Percentiles rank a stretch among this genome's conserved stretches.
phyloP scores from a whole-genome alignment of 2,329 filamentous ascomycete genomes.

The Fusarium subtropicale region DNA sequence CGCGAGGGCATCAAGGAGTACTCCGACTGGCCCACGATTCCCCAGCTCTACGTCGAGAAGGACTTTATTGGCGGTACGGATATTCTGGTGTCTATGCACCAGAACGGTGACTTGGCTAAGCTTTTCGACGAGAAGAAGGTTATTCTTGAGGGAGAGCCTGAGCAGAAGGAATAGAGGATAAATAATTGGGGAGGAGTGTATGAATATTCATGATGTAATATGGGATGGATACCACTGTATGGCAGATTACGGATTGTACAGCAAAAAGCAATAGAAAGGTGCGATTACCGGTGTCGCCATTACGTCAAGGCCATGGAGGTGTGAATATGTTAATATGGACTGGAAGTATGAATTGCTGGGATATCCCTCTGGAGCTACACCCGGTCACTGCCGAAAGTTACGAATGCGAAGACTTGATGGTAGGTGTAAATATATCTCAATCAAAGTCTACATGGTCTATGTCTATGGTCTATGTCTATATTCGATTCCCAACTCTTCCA shows the following conservation, averaged over 20 bases:
- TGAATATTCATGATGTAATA: slow-evolving; percentile 46
- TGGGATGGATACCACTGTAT: slow-evolving; percentile 45
- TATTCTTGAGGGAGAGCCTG: slow-evolving; percentile 65
- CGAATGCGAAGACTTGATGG: not conserved
- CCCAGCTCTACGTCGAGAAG: slow-evolving; percentile 93
- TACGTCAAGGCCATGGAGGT: not conserved
- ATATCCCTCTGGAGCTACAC: not conserved
- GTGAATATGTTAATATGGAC: not conserved
- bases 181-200: slow-evolving; percentile 34
- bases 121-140: slow-evolving; percentile 92
- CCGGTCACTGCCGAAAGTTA: no score
- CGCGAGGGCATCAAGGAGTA: slow-evolving; percentile 97
- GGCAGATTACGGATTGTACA: slow-evolving; percentile 41
- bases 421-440: not conserved
- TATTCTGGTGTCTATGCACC: slow-evolving; percentile 96
- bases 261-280: slow-evolving; percentile 39
- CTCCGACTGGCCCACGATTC: slow-evolving; percentile 99
- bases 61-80: slow-evolving; percentile 99
- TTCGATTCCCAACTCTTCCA: not conserved
- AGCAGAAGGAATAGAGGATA: slow-evolving; percentile 50
- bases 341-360: not conserved
- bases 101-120: slow-evolving; percentile 92
- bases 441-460: slow-evolving; percentile 3
- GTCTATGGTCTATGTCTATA: not conserved
- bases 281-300: slow-evolving; percentile 3